Conservation (phyloP, 805 yeast genomes). For the Yarrowia sp. region DNA sequence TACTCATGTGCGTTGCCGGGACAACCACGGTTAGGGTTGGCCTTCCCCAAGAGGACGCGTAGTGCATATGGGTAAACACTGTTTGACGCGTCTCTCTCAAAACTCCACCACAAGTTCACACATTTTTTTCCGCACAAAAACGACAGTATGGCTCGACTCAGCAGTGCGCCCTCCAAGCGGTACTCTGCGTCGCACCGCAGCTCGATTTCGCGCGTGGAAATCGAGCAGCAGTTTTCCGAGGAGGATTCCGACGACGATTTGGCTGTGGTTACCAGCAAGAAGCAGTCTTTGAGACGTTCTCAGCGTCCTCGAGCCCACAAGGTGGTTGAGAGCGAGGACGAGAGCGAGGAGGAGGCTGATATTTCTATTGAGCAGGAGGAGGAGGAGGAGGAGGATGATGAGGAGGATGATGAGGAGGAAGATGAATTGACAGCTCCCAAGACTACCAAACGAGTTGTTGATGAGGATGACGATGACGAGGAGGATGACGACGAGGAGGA, state of each 20-base stretch:
- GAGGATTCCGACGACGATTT: neutral
- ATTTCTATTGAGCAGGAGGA: neutral
- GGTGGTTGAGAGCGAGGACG: neutral
- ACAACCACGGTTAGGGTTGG: constrained; percentile 1
- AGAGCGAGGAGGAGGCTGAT: neutral
- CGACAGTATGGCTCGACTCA: constrained; percentile 18
- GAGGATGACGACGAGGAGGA: neutral
- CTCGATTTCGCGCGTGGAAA: constrained; percentile 5
- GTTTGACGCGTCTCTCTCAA: neutral
- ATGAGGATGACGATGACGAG: neutral
- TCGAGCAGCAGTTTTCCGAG: neutral
- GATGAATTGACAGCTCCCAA: neutral
- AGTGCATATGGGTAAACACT: neutral
- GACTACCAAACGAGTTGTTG: neutral
- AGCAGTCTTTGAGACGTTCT: neutral
- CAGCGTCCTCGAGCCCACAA: neutral
- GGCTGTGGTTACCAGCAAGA: neutral
- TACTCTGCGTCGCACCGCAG: constrained; percentile 6
- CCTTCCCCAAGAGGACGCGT: neutral
- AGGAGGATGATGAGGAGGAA: neutral
- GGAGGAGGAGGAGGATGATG: neutral
- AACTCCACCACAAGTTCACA: neutral
- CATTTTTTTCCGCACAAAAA: neutral
- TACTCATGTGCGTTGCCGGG: neutral
- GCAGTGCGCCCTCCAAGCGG: constrained; percentile 23